Percentiles rank a stretch among this genome's conserved stretches.
These are phyloP conservation scores for Asterionellopsis glacialis DNA, from an alignment of 108 stramenopile genomes.

Conservation along the genomic window DNA sequence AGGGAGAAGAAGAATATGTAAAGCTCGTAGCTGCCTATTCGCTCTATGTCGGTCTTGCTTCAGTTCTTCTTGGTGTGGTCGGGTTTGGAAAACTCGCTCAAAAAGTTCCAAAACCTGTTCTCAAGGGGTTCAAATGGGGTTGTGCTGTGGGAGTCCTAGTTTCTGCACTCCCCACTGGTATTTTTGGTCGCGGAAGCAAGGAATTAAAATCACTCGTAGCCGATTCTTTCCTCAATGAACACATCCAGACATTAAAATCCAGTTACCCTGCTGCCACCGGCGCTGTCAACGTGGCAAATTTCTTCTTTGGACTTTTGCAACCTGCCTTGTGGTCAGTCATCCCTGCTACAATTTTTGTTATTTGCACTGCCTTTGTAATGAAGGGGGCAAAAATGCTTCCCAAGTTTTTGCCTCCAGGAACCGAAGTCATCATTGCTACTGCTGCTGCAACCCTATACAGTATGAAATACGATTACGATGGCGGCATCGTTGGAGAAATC, in stretches of 20 bases:
- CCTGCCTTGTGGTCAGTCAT: constrained; percentile 55
- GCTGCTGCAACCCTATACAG: constrained; percentile 60
- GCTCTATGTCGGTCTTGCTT: constrained; percentile 62
- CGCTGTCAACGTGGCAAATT: constrained; percentile 46
- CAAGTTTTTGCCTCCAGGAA: constrained; percentile 59
- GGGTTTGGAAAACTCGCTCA: constrained; percentile 67
- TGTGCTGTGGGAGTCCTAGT: constrained; percentile 70
- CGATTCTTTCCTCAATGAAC: constrained; percentile 25
- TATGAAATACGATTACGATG: constrained; percentile 52
- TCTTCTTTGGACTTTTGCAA: constrained; percentile 51
- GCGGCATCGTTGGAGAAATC: constrained; percentile 79
- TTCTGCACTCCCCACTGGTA: constrained; percentile 68
- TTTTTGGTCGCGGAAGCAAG: constrained; percentile 43
- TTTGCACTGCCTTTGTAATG: constrained; percentile 64
- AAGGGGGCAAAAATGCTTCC: constrained; percentile 54
- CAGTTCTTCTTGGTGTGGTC: constrained; percentile 47
- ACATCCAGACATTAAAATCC: constrained; percentile 31
- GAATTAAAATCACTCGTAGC: constrained; percentile 46
- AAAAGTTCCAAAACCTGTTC: constrained; percentile 55
- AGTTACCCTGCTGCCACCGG: constrained; percentile 57
- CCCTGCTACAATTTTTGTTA: constrained; percentile 52
- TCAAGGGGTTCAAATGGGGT: constrained; percentile 84
- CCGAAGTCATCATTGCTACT: constrained; percentile 74
- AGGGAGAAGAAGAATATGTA: constrained; percentile 77
- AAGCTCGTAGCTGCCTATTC: constrained; percentile 69